These are phyloP conservation scores for Dillenia turbinata DNA, from an alignment of 164 flowering plant species.

Conservation along the genomic window DNA sequence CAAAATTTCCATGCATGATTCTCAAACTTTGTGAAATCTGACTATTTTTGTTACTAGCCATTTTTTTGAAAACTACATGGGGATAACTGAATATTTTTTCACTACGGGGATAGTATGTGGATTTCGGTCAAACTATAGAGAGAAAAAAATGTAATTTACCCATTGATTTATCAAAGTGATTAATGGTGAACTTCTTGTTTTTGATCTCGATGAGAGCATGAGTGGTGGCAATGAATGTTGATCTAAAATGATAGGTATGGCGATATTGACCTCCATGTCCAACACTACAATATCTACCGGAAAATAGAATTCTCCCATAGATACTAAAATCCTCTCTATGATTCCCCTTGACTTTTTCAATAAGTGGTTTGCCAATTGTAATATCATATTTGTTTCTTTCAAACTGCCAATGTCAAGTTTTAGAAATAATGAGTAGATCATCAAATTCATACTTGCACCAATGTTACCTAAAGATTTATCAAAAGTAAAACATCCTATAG, in stretches of 20 bases:
- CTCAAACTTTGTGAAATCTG: too few species aligned
- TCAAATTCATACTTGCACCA: background rate
- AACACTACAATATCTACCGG: background rate
- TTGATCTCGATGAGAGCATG: too few species aligned
- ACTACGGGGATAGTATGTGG: too few species aligned
- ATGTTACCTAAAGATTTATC: background rate
- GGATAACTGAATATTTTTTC: too few species aligned
- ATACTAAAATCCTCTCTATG: background rate
- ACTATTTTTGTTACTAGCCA: too few species aligned
- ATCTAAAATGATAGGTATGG: background rate
- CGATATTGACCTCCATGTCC: background rate
- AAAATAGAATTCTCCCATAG: background rate
- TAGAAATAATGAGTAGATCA: background rate
- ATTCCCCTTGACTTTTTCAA: background rate
- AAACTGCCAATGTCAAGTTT: background rate
- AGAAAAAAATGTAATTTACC: too few species aligned
- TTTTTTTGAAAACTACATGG: too few species aligned
- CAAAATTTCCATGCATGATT: too few species aligned
- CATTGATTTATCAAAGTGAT: too few species aligned
- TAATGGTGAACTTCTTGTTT: too few species aligned
- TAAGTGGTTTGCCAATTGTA: background rate
- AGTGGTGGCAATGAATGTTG: too few species aligned
- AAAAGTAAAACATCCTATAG: background rate
- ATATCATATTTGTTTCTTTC: background rate
- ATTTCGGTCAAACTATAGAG: too few species aligned